These are phyloP conservation scores for Kluyveromyces siamensis DNA, from an alignment of 805 yeast species.

Conservation along the genomic window DNA sequence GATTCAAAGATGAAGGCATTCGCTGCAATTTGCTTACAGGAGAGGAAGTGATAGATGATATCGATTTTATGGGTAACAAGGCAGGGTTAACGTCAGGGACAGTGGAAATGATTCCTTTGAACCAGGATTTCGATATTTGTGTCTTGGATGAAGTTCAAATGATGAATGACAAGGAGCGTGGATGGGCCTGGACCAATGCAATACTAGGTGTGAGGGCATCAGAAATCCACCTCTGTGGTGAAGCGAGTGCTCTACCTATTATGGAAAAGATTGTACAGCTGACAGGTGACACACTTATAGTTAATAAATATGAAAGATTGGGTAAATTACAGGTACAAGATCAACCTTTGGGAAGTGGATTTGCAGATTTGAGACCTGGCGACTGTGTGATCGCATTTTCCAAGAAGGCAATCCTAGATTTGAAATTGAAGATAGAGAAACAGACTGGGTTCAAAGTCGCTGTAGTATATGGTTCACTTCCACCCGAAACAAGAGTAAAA, in stretches of 20 bases:
- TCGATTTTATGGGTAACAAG: slow-evolving; percentile 60
- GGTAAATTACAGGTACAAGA: slow-evolving; percentile 58
- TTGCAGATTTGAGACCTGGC: slow-evolving; percentile 40
- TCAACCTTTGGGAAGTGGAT: slow-evolving; percentile 24
- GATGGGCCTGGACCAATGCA: slow-evolving; percentile 93
- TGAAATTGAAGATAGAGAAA: slow-evolving; percentile 62
- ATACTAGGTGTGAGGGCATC: slow-evolving; percentile 77
- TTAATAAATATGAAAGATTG: slow-evolving; percentile 63
- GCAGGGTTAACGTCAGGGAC: slow-evolving; percentile 82
- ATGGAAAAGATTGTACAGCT: slow-evolving; percentile 46
- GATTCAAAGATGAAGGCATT: slow-evolving; percentile 56
- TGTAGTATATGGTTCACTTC: slow-evolving; percentile 89
- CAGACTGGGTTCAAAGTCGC: slow-evolving; percentile 63
- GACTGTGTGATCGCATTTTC: slow-evolving; percentile 89
- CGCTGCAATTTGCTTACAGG: slow-evolving; percentile 87
- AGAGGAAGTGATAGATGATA: slow-evolving; percentile 75
- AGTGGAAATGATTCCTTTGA: slow-evolving; percentile 81
- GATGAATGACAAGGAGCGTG: slow-evolving; percentile 73
- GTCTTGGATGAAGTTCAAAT: slow-evolving; percentile 95
- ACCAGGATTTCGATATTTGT: slow-evolving; percentile 67
- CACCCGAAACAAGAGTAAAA: slow-evolving; percentile 85
- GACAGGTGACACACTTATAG: slow-evolving; percentile 76
- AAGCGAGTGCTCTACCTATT: slow-evolving; percentile 69
- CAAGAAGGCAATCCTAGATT: slow-evolving; percentile 57
- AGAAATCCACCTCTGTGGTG: slow-evolving; percentile 92